Conservation (phyloP, 352 stramenopile genomes). For the Globisporangium paddicum region DNA sequence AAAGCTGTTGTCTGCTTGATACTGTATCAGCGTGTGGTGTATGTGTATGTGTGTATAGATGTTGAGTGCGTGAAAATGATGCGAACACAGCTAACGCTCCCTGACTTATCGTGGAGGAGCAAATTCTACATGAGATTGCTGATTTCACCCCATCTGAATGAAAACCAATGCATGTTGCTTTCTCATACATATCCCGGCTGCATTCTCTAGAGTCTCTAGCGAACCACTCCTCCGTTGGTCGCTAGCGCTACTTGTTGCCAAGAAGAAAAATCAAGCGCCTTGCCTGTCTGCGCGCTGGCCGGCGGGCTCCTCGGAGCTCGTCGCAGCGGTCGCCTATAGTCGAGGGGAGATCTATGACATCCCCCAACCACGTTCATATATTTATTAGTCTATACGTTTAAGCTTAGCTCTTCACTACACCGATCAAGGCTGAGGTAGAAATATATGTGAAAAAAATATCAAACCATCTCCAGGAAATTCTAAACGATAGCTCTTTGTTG, state of each 20-base stretch:
- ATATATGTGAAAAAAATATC: too few relatives aligned
- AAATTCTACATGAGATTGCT: conserved; percentile 56
- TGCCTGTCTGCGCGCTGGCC: conserved; percentile 10
- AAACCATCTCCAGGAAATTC: background rate
- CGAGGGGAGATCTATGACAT: conserved; percentile 16
- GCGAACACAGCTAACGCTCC: conserved; percentile 26
- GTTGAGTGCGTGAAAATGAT: conserved; percentile 35
- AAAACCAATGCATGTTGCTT: background rate
- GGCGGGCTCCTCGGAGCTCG: background rate
- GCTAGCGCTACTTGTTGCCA: conserved; percentile 16
- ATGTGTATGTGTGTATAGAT: background rate
- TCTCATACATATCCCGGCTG: conserved; percentile 7
- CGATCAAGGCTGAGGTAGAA: too few relatives aligned
- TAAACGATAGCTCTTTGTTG: background rate
- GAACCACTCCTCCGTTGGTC: conserved; percentile 13
- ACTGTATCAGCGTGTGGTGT: too few relatives aligned
- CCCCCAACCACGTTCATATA: background rate
- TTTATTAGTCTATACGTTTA: too few relatives aligned
- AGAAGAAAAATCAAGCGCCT: conserved; percentile 14
- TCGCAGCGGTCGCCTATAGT: conserved; percentile 10
- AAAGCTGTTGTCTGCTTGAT: too few relatives aligned
- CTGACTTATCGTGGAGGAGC: conserved; percentile 37
- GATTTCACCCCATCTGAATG: conserved; percentile 20
- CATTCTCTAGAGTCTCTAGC: conserved; percentile 19
- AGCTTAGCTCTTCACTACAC: too few relatives aligned